phyloP scores from a whole-genome alignment of 2,329 filamentous ascomycete species.

The Samsoniella hepiali region DNA sequence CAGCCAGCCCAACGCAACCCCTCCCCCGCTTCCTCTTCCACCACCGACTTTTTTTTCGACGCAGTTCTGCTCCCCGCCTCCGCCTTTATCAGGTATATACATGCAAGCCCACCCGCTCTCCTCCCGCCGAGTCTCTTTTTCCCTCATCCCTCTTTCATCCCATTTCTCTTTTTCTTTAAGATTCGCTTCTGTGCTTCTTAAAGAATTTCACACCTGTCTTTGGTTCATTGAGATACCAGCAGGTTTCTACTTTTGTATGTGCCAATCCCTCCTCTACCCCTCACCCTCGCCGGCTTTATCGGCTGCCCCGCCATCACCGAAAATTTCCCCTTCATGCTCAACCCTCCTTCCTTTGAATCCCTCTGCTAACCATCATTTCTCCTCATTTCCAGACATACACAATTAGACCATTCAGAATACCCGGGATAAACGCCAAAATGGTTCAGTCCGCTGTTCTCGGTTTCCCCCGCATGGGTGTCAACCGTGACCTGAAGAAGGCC shows the following conservation, averaged over 20 bases:
- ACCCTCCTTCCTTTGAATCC: background rate
- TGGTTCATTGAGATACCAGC: conserved; percentile 11
- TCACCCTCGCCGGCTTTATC: background rate
- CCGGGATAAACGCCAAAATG: conserved; percentile 46
- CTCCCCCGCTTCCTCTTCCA: conserved; percentile 1
- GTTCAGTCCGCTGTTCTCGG: conserved; percentile 79
- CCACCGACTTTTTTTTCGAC: background rate
- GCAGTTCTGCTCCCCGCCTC: conserved; percentile 15
- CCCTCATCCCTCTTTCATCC: conserved; percentile 12
- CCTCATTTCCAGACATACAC: background rate
- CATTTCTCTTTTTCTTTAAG: background rate
- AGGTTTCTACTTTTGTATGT: conserved; percentile 8
- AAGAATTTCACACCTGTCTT: conserved; percentile 8
- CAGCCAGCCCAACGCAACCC: background rate
- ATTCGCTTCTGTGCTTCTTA: conserved; percentile 11
- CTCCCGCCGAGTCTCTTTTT: conserved; percentile 10
- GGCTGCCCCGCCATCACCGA: background rate
- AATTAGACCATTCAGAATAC: conserved; percentile 7
- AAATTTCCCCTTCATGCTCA: background rate
- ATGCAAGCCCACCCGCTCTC: conserved; percentile 13
- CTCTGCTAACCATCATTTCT: background rate
- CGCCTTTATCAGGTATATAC: conserved; percentile 8
- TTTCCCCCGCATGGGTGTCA: conserved; percentile 97
- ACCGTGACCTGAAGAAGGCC: conserved; percentile 99
- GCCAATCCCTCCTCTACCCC: background rate